These are phyloP conservation scores for Blastocystis sp. DNA, from an alignment of 352 stramenopile species.

Conservation along the genomic window DNA sequence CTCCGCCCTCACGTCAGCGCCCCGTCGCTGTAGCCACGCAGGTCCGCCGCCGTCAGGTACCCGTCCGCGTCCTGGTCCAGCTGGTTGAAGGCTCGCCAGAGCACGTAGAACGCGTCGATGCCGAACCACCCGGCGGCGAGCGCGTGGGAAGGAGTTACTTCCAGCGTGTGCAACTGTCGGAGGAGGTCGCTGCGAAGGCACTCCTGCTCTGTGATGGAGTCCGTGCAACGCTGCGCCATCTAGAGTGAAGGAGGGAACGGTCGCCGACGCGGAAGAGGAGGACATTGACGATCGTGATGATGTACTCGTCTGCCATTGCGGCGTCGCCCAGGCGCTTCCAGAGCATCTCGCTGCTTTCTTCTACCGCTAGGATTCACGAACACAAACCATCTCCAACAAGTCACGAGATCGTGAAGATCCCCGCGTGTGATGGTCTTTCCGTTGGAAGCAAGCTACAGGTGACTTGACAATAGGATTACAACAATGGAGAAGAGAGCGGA, in stretches of 20 bases:
- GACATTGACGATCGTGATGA: not conserved
- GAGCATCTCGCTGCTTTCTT: not conserved
- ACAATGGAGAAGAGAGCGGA: not conserved
- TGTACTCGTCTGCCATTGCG: not conserved
- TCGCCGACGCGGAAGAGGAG: slow-evolving; percentile 22
- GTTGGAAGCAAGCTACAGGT: not conserved
- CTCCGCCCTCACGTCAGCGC: not conserved
- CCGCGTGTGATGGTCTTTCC: not conserved
- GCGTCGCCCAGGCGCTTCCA: not conserved
- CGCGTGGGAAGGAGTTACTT: not conserved
- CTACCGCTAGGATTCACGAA: not conserved
- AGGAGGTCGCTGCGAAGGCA: slow-evolving; percentile 10
- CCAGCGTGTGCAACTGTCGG: not conserved
- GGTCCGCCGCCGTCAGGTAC: not conserved
- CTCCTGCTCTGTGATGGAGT: slow-evolving; percentile 4
- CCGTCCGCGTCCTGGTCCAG: slow-evolving; percentile 17
- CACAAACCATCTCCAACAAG: not conserved
- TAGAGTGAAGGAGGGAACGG: not conserved
- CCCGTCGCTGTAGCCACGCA: slow-evolving; percentile 11
- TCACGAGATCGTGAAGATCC: not conserved
- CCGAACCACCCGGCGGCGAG: not conserved
- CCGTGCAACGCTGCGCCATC: not conserved
- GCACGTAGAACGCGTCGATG: slow-evolving; percentile 2
- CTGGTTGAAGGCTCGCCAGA: slow-evolving; percentile 10
- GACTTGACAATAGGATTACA: not conserved